Percentiles rank a stretch among this genome's conserved stretches.
Conservation (phyloP, 306 rosid species). For the barrel medic (Medicago truncatula) region MtrunA17r5.0-ANR NC_053045.1:41519001-41519500, state of each 20-base stretch:
- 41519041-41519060: slow-evolving; percentile 36
- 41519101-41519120: slow-evolving; percentile 16
- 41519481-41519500: slow-evolving; percentile 6
- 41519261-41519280: slow-evolving; percentile 23
- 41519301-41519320: slow-evolving; percentile 31
- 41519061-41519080: slow-evolving; percentile 8
- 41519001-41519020: slow-evolving; percentile 30
- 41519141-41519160: slow-evolving; percentile 53
- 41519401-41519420: slow-evolving; percentile 21
- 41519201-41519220: slow-evolving; percentile 63
- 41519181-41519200: slow-evolving; percentile 66
- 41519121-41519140: slow-evolving; percentile 58
- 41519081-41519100: slow-evolving; percentile 34
- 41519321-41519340: slow-evolving; percentile 32
- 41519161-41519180: slow-evolving; percentile 62
- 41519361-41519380: slow-evolving; percentile 28
- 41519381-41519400: slow-evolving; percentile 35
- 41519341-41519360: slow-evolving; percentile 7
- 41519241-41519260: slow-evolving; percentile 23
- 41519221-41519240: slow-evolving; percentile 44
- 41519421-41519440: not conserved
- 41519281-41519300: slow-evolving; percentile 24
- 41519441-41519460: slow-evolving; percentile 16
- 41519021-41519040: slow-evolving; percentile 38
- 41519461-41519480: slow-evolving; percentile 21